A percentile compares a stretch with the other conserved stretches of the same genome.
These are phyloP conservation scores for Andrographis paniculata DNA, from an alignment of 305 asterid species.

Conservation along the genomic window DNA sequence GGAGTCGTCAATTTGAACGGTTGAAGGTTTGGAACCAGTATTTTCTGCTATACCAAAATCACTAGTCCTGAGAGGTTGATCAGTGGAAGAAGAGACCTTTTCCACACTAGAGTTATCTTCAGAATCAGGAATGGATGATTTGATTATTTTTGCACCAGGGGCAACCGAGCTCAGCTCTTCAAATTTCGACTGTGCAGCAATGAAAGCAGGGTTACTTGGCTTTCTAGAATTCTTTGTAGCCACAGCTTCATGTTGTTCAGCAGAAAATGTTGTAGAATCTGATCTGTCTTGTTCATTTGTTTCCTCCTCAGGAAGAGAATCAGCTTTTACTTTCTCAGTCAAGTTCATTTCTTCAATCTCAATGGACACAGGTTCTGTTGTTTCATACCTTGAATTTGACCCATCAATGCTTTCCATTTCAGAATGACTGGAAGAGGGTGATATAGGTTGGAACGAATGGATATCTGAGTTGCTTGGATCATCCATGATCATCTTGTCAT, in stretches of 20 bases:
- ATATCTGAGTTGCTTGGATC: slow-evolving; percentile 24
- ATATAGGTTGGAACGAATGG: slow-evolving; percentile 22
- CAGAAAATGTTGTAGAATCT: slow-evolving; percentile 14
- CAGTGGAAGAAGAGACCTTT: slow-evolving; percentile 28
- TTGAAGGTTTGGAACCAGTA: slow-evolving; percentile 28
- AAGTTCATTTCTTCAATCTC: slow-evolving; percentile 25
- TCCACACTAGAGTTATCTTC: slow-evolving; percentile 35
- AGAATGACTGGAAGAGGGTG: slow-evolving; percentile 24
- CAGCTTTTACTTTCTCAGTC: slow-evolving; percentile 26
- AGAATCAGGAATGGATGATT: slow-evolving; percentile 33
- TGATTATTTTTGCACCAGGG: slow-evolving; percentile 30
- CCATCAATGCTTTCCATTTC: slow-evolving; percentile 25
- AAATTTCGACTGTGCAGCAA: slow-evolving; percentile 86
- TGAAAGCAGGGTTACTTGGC: slow-evolving; percentile 72
- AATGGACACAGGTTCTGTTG: slow-evolving; percentile 26
- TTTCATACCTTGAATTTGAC: slow-evolving; percentile 20
- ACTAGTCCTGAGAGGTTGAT: slow-evolving; percentile 28
- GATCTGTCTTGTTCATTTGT: slow-evolving; percentile 26
- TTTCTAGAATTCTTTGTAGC: slow-evolving; percentile 37
- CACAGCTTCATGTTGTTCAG: slow-evolving; percentile 42
- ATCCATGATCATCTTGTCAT: too few relatives aligned
- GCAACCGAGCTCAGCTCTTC: slow-evolving; percentile 52
- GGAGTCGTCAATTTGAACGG: slow-evolving; percentile 52
- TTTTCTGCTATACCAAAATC: slow-evolving; percentile 38
- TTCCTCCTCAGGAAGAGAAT: slow-evolving; percentile 22